Evolutionary conservation across 2,329 filamentous ascomycete species (phyloP).

Genomic region (Ustulina deusta): DNA sequence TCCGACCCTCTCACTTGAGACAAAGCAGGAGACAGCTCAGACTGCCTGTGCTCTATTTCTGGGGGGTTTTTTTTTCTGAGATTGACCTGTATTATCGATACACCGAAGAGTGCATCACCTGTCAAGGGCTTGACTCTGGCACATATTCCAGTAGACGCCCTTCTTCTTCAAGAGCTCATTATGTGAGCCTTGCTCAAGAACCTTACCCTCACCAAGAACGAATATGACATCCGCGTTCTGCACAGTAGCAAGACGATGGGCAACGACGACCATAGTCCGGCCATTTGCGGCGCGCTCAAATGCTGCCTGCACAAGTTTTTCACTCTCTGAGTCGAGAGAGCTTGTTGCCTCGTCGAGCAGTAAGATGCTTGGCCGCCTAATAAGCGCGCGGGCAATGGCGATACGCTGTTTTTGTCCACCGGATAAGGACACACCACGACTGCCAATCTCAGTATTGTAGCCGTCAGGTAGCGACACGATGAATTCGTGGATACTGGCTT

Average conservation of each 20-base stretch:
- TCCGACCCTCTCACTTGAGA: neutral
- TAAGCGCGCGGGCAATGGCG: conserved; percentile 75
- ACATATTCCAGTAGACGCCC: conserved; percentile 71
- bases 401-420: conserved; percentile 81
- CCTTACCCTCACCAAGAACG: conserved; percentile 75
- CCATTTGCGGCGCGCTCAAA: conserved; percentile 73
- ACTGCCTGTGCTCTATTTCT: neutral
- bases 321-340: conserved; percentile 71
- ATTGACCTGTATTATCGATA: neutral
- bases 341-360: conserved; percentile 81
- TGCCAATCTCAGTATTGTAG: conserved; percentile 75
- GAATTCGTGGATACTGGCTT: conserved; percentile 78
- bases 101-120: conserved; percentile 50
- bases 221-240: conserved; percentile 85
- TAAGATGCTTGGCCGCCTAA: conserved; percentile 73
- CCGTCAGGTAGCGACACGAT: conserved; percentile 74
- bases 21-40: neutral
- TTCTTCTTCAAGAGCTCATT: conserved; percentile 62
- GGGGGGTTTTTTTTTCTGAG: neutral
- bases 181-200: conserved; percentile 67
- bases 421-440: conserved; percentile 73
- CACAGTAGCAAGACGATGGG: conserved; percentile 80
- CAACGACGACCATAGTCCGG: conserved; percentile 79
- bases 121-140: conserved; percentile 70
- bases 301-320: conserved; percentile 72